Conservation (phyloP, 116 monocot genomes). For the Zostera marina region DNA sequence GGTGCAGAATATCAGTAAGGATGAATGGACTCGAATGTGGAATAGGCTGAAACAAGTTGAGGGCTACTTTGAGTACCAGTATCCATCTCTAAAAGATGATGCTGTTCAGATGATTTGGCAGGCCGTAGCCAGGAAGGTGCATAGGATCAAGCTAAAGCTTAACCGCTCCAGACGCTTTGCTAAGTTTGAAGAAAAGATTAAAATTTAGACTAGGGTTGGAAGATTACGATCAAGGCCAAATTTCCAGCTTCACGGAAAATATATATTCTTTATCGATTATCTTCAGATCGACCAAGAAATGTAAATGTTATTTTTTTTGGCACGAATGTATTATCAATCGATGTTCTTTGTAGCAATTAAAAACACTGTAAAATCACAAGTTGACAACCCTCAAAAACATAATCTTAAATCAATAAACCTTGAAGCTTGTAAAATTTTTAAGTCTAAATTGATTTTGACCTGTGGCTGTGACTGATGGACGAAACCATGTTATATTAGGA, state of each 20-base stretch:
- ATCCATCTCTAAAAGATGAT: constrained; percentile 53
- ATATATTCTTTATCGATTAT: too few species aligned
- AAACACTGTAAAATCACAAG: too few species aligned
- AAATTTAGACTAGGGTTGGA: background rate
- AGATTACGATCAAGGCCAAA: background rate
- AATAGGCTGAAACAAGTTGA: constrained; percentile 48
- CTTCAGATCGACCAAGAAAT: too few species aligned
- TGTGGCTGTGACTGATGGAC: too few species aligned
- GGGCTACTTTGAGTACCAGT: constrained; percentile 38
- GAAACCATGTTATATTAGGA: too few species aligned
- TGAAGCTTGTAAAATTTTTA: too few species aligned
- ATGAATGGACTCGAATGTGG: constrained; percentile 69
- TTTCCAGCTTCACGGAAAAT: background rate
- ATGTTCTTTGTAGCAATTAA: too few species aligned
- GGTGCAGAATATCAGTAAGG: constrained; percentile 30
- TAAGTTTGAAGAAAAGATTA: background rate
- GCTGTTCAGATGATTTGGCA: constrained; percentile 92
- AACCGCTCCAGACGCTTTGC: constrained; percentile 14
- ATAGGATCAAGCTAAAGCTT: constrained; percentile 9
- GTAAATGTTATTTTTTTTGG: too few species aligned
- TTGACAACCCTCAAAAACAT: too few species aligned
- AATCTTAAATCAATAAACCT: too few species aligned
- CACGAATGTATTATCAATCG: too few species aligned
- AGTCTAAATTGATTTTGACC: too few species aligned
- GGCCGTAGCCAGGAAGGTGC: constrained; percentile 35